These are phyloP conservation scores for Leishmania braziliensis DNA, from an alignment of 208 protist species.

Conservation along the genomic window DNA sequence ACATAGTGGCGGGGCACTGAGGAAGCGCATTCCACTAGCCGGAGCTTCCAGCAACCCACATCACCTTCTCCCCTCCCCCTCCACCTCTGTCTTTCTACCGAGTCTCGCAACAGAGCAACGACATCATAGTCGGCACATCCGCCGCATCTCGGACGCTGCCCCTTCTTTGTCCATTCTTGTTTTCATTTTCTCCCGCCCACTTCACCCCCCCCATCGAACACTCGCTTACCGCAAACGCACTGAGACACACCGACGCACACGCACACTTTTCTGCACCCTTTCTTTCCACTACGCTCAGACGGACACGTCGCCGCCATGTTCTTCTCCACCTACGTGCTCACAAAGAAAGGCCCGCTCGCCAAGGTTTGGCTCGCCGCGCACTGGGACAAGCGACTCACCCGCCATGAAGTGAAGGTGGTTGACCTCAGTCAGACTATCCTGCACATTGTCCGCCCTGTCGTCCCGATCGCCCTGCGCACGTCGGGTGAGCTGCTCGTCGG, in stretches of 20 bases:
- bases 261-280: neutral
- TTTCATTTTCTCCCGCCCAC: no score
- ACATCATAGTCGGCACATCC: neutral
- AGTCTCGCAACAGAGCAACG: neutral
- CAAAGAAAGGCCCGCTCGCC: slow-evolving; percentile 95
- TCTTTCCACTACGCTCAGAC: neutral
- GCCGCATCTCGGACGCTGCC: neutral
- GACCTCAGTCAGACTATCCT: slow-evolving; percentile 92
- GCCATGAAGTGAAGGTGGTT: slow-evolving; percentile 90
- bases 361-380: slow-evolving; percentile 98
- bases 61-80: neutral
- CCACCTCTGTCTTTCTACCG: neutral
- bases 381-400: slow-evolving; percentile 95
- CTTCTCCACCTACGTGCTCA: slow-evolving; percentile 96
- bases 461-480: slow-evolving; percentile 96
- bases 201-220: no score
- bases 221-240: no score
- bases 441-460: slow-evolving; percentile 93
- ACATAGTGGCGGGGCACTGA: neutral
- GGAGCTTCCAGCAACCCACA: neutral
- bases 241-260: no score
- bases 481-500: slow-evolving; percentile 96
- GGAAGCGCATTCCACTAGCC: neutral
- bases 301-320: slow-evolving; percentile 84
- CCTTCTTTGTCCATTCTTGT: no score